Conservation (phyloP, 371 early-diverging fungal species). For the Capniomyces stellatus region DNA sequence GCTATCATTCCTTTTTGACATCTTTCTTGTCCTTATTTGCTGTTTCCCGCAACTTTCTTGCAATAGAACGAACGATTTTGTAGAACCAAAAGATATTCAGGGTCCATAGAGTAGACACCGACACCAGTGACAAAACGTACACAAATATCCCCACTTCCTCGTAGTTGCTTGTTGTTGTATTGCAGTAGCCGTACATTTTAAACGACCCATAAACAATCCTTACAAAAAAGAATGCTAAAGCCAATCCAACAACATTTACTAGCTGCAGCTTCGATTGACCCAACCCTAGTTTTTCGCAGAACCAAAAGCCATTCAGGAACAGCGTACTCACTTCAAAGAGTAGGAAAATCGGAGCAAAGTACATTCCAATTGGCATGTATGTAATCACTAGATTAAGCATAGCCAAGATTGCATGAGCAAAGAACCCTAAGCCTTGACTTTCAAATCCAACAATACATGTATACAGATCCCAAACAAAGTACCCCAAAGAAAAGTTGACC, state of each 20-base stretch:
- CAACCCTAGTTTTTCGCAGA: slow-evolving; percentile 64
- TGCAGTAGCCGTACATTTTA: neutral
- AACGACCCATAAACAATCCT: slow-evolving; percentile 64
- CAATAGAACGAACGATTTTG: neutral
- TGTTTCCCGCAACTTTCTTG: too few species aligned
- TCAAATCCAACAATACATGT: slow-evolving; percentile 45
- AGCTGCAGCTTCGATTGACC: slow-evolving; percentile 56
- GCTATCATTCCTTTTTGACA: too few species aligned
- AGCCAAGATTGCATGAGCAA: slow-evolving; percentile 67
- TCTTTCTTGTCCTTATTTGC: too few species aligned
- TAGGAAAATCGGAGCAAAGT: slow-evolving; percentile 71
- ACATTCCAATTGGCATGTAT: slow-evolving; percentile 64
- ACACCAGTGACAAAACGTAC: neutral
- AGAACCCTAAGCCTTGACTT: slow-evolving; percentile 59
- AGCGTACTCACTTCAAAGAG: slow-evolving; percentile 82
- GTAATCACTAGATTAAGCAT: slow-evolving; percentile 21
- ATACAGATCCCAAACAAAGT: slow-evolving; percentile 80
- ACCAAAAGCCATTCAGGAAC: slow-evolving; percentile 87
- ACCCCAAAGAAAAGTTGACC: neutral
- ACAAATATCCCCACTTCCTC: neutral
- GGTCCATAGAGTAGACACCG: neutral
- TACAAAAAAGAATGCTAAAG: slow-evolving; percentile 50
- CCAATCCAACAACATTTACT: slow-evolving; percentile 57
- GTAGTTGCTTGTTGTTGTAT: neutral
- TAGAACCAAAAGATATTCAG: slow-evolving; percentile 2